These are phyloP conservation scores for Cercospora sp. DNA, from an alignment of 2,329 filamentous ascomycete species.

Conservation along the genomic window DNA sequence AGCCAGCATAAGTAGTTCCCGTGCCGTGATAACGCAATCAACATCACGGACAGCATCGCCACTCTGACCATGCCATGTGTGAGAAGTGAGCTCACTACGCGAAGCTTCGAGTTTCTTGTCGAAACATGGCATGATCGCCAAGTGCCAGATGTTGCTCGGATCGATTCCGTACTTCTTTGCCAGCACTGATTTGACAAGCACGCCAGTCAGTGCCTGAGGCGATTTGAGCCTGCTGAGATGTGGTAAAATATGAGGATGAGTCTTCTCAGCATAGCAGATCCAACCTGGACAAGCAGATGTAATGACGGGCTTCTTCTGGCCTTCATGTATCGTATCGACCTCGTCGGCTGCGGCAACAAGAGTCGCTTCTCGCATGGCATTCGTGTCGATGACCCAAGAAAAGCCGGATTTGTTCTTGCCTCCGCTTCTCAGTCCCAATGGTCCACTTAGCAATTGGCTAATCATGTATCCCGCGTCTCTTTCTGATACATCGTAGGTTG, in stretches of 20 bases:
- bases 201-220: slow-evolving; percentile 88
- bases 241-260: slow-evolving; percentile 87
- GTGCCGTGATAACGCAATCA: slow-evolving; percentile 96
- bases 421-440: slow-evolving; percentile 66
- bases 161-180: slow-evolving; percentile 70
- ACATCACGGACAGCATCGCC: slow-evolving; percentile 73
- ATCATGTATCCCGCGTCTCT: slow-evolving; percentile 78
- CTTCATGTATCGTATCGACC: slow-evolving; percentile 42
- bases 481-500: slow-evolving; percentile 74
- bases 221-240: slow-evolving; percentile 91
- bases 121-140: slow-evolving; percentile 97
- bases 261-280: slow-evolving; percentile 99
- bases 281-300: slow-evolving; percentile 93
- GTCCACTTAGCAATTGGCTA: slow-evolving; percentile 72
- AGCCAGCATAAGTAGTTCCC: slow-evolving; percentile 87
- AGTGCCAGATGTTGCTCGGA: slow-evolving; percentile 84
- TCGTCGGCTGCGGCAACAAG: slow-evolving; percentile 63
- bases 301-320: slow-evolving; percentile 64
- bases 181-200: slow-evolving; percentile 82
- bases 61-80: slow-evolving; percentile 39
- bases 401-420: slow-evolving; percentile 76
- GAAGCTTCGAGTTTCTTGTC: slow-evolving; percentile 98
- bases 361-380: slow-evolving; percentile 75
- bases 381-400: slow-evolving; percentile 88
- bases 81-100: slow-evolving; percentile 78